Percentiles rank a stretch among this genome's conserved stretches.
phyloP scores from a whole-genome alignment of 2,329 filamentous ascomycete genomes.

The Coniochaeta hoffmannii region DNA sequence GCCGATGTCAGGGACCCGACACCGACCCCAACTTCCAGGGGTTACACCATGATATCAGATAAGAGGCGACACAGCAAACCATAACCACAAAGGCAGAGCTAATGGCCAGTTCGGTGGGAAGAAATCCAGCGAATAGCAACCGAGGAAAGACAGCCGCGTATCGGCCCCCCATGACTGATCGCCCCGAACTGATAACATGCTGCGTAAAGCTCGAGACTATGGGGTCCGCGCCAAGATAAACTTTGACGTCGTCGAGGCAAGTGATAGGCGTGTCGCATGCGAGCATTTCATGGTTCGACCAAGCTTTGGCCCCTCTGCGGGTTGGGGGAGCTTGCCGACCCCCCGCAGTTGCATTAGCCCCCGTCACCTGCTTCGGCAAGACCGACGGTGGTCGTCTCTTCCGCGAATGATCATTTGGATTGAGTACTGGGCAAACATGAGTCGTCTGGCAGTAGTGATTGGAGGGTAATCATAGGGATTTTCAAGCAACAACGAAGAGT shows the following conservation, averaged over 20 bases:
- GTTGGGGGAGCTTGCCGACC: not conserved
- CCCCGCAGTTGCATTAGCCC: not conserved
- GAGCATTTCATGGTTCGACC: too few species aligned
- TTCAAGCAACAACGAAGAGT: too few species aligned
- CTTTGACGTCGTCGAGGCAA: not conserved
- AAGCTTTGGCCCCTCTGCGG: not conserved
- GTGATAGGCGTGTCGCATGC: not conserved
- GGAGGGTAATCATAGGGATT: too few species aligned
- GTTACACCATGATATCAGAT: not conserved
- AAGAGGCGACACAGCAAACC: not conserved
- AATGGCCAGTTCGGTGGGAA: not conserved
- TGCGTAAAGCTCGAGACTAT: too few species aligned
- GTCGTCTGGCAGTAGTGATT: too few species aligned
- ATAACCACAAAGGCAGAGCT: not conserved
- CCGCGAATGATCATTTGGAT: too few species aligned
- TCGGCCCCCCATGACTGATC: not conserved
- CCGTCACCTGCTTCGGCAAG: not conserved
- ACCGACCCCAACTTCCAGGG: too few species aligned
- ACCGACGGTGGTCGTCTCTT: too few species aligned
- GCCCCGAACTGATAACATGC: not conserved
- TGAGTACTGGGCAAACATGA: too few species aligned
- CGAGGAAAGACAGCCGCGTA: not conserved
- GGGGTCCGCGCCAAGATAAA: not conserved
- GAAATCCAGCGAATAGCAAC: not conserved
- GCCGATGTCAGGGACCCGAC: not conserved